Evolutionary conservation across 2,329 filamentous ascomycete species (phyloP), one percentile per base, ranked within the genome.

Genomic region (Aspergillus sp.): DNA sequence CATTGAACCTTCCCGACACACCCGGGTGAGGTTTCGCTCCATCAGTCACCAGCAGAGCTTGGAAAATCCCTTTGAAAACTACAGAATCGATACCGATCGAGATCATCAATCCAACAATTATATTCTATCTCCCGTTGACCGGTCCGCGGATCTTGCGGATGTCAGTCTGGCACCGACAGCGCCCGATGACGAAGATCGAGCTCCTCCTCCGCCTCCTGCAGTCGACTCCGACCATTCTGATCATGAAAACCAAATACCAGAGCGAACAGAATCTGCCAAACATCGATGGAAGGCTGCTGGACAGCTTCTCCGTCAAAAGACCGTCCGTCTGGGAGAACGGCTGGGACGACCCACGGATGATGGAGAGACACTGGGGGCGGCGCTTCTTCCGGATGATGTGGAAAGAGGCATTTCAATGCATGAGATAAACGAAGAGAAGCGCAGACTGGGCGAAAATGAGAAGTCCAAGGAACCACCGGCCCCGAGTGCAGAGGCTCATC

Each of bases 401-500:
- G 59, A 63, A 5, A 47, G 46, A 8, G 54, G 51, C 2, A 49
- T 59, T 9, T 49, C 54, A 2, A 40, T 55, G 2, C 53, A 53
- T 10, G 47, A 61, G 8, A 30, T 53, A 1, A 50, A 54, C 27
- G 47, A 51, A 6, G 54, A 57, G 26, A 54, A 57, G 7, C 54
- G 49, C 5, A 49, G 47, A 5, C 44, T 41, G 7, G 47, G 53
- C 11, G 51, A 54, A 5, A 44, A 54, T 33, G 51, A 46, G 2
- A 45, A 56, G 8, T 33, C 52, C 12, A 56, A 59, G 7, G 46
- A 54, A 11, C 34, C 50, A 41, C 51, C 53, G 4, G 46, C 57
- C 1, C 54, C 61, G 7, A 64, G 59, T 37, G 58, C 64, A 2
- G 65, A 67, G 43, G 65, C 65, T 1, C 65, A 67, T 57, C 61